A percentile compares a stretch with the other conserved stretches of the same genome.
phyloP scores from a whole-genome alignment of 371 early-diverging fungal genomes.

The Fennellomyces sp. region DNA sequence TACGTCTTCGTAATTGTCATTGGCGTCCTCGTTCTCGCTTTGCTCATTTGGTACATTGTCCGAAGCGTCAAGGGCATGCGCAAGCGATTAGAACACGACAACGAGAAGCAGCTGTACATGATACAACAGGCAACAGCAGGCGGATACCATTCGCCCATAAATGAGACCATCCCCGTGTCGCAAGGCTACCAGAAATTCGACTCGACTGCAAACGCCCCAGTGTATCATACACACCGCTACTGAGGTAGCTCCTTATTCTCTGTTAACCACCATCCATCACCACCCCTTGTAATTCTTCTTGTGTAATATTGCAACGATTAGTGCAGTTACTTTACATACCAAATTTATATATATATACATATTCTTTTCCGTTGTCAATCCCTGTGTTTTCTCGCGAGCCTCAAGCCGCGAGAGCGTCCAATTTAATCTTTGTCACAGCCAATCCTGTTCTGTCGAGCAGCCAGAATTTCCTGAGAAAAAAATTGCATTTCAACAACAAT shows the following conservation, averaged over 20 bases:
- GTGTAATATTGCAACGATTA: slow-evolving; percentile 1
- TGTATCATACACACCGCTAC: slow-evolving; percentile 15
- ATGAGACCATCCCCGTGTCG: slow-evolving; percentile 1
- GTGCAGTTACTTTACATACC: slow-evolving; percentile 4
- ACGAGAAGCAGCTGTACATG: slow-evolving; percentile 23
- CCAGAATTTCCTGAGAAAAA: too few relatives aligned
- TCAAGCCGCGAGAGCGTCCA: too few relatives aligned
- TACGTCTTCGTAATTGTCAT: slow-evolving; percentile 23
- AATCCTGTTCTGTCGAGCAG: too few relatives aligned
- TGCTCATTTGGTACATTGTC: slow-evolving; percentile 25
- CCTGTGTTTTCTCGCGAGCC: too few relatives aligned
- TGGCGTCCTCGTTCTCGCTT: slow-evolving; percentile 16
- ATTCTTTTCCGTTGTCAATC: too few relatives aligned
- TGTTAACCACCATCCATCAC: background rate
- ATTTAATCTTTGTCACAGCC: too few relatives aligned
- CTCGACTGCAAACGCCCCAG: background rate
- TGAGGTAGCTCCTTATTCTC: background rate
- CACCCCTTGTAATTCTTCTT: slow-evolving; percentile 1
- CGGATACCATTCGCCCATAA: background rate
- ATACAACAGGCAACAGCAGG: slow-evolving; percentile 20
- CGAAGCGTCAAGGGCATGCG: slow-evolving; percentile 24
- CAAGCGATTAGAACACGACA: slow-evolving; percentile 17
- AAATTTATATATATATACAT: background rate
- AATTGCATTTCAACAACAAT: too few relatives aligned
- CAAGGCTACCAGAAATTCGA: slow-evolving; percentile 12